phyloP scores from a whole-genome alignment of 2,329 filamentous ascomycete species.

The Cladosporium phlei region DNA sequence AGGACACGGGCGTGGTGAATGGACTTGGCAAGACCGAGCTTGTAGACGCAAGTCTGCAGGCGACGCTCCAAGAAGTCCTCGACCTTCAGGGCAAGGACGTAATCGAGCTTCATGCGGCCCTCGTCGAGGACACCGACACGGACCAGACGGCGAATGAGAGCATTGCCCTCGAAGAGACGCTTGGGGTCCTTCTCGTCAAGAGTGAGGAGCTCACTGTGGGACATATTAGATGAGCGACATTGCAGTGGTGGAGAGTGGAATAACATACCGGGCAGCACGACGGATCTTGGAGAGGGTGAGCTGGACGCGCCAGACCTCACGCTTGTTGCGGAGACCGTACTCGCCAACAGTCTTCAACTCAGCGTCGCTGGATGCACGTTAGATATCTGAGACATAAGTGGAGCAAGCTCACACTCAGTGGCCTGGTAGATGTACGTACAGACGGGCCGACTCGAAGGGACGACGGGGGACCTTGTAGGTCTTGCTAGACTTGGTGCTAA shows the following conservation, averaged over 20 bases:
- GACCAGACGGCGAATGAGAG: slow-evolving; percentile 99
- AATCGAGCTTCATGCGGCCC: slow-evolving; percentile 99
- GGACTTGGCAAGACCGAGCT: slow-evolving; percentile 99
- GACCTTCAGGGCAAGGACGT: slow-evolving; percentile 97
- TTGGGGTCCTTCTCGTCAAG: slow-evolving; percentile 99
- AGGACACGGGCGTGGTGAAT: slow-evolving; percentile 99
- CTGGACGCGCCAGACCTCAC: slow-evolving; percentile 99
- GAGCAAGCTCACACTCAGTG: slow-evolving; percentile 99
- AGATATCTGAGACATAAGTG: slow-evolving; percentile 88
- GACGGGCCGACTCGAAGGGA: slow-evolving; percentile 99
- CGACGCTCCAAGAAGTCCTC: slow-evolving; percentile 99
- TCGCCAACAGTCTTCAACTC: slow-evolving; percentile 99
- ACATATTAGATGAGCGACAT: slow-evolving; percentile 19
- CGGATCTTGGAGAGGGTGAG: slow-evolving; percentile 99
- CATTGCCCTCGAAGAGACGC: slow-evolving; percentile 99
- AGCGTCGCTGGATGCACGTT: slow-evolving; percentile 76
- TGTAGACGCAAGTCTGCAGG: slow-evolving; percentile 99
- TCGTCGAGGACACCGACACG: slow-evolving; percentile 99
- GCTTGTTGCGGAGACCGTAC: slow-evolving; percentile 99
- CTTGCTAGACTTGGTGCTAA: slow-evolving; percentile 82
- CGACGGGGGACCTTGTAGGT: slow-evolving; percentile 98
- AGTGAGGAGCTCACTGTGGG: slow-evolving; percentile 89
- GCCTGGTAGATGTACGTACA: slow-evolving; percentile 81
- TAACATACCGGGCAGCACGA: slow-evolving; percentile 95
- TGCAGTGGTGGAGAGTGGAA: neutral